These are phyloP conservation scores for Madurella mycetomatis DNA, from an alignment of 2,329 filamentous ascomycete genomes.

Conservation along the genomic window DNA sequence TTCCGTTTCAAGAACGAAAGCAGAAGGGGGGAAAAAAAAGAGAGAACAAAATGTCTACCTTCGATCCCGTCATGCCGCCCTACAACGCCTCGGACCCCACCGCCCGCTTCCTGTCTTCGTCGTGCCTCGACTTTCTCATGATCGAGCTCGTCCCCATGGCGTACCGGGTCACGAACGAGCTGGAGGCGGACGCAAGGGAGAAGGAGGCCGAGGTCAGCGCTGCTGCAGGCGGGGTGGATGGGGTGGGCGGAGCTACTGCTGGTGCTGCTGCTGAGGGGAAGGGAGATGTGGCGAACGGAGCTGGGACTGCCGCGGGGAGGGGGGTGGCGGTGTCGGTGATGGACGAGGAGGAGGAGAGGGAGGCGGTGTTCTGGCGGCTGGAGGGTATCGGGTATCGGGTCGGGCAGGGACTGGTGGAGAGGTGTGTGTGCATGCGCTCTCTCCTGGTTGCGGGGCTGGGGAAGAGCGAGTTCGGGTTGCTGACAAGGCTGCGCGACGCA, in stretches of 20 bases:
- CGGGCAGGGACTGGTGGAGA: constrained; percentile 84
- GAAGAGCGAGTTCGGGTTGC: background rate
- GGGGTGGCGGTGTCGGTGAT: constrained; percentile 30
- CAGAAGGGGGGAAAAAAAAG: background rate
- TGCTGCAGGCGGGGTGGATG: constrained; percentile 5
- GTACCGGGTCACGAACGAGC: constrained; percentile 74
- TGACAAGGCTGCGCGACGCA: constrained; percentile 31
- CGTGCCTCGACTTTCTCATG: constrained; percentile 87
- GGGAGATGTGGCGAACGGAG: background rate
- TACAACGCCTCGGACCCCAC: constrained; percentile 69
- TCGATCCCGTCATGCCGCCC: constrained; percentile 64
- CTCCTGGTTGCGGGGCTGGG: background rate
- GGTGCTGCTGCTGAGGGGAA: background rate
- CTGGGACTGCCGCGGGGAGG: background rate
- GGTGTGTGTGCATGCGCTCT: constrained; percentile 45
- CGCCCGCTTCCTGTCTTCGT: constrained; percentile 73
- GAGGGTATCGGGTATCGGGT: constrained; percentile 87
- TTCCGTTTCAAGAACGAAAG: background rate
- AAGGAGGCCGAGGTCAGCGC: constrained; percentile 18
- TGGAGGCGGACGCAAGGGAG: constrained; percentile 48
- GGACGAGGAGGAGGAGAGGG: constrained; percentile 76
- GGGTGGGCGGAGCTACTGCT: background rate
- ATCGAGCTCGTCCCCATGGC: constrained; percentile 96
- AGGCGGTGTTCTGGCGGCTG: constrained; percentile 79
- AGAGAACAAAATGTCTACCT: constrained; percentile 54